Conservation (phyloP, 2,329 filamentous ascomycete species). For the Epichloe hybrida region DNA sequence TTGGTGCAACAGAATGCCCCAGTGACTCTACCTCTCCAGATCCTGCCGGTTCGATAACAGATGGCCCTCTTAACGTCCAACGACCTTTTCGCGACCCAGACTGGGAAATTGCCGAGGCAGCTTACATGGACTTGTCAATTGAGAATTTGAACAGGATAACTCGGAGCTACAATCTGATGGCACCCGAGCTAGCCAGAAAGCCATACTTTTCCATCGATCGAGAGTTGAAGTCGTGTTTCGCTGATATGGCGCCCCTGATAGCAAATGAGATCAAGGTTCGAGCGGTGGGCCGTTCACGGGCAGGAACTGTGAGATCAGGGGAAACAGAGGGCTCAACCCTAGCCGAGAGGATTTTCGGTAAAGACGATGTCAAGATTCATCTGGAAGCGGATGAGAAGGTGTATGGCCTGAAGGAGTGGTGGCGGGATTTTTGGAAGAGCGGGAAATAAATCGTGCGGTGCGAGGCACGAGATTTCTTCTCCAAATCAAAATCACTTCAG, state of each 20-base stretch:
- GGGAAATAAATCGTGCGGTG: not conserved
- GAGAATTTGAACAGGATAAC: slow-evolving; percentile 66
- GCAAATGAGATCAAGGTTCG: slow-evolving; percentile 59
- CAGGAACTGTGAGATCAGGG: slow-evolving; percentile 13
- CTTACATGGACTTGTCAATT: slow-evolving; percentile 66
- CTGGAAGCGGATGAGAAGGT: slow-evolving; percentile 61
- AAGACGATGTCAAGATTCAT: slow-evolving; percentile 41
- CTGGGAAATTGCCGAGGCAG: slow-evolving; percentile 60
- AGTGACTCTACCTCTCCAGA: not conserved
- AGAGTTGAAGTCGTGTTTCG: slow-evolving; percentile 69
- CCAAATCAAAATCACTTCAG: too few species aligned
- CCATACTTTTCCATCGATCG: slow-evolving; percentile 77
- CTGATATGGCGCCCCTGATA: slow-evolving; percentile 69
- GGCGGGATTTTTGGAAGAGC: slow-evolving; percentile 59
- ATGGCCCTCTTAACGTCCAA: slow-evolving; percentile 15
- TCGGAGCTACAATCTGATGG: slow-evolving; percentile 88
- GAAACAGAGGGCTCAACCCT: slow-evolving; percentile 33
- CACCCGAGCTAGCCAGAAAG: slow-evolving; percentile 82
- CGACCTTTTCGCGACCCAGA: slow-evolving; percentile 62
- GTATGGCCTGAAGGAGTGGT: slow-evolving; percentile 83
- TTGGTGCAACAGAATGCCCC: not conserved
- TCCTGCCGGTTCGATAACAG: not conserved
- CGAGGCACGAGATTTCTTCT: too few species aligned
- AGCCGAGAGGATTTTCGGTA: slow-evolving; percentile 44
- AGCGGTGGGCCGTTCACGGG: slow-evolving; percentile 35